Conservation (phyloP, 352 stramenopile genomes). For the Thalassiosira mediterranea region DNA sequence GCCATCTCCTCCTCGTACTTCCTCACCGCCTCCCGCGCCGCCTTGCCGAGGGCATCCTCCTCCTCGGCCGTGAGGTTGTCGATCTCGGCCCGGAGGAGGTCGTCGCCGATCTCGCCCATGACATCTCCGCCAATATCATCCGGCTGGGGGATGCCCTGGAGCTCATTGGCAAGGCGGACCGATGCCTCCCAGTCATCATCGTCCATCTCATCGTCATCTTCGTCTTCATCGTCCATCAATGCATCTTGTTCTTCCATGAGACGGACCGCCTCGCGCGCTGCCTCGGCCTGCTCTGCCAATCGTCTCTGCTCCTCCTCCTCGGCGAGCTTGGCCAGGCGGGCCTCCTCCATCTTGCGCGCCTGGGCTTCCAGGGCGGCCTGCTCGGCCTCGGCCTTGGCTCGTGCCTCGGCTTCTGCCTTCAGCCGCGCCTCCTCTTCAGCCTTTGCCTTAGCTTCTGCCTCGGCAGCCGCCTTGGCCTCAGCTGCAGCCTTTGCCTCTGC, state of each 20-base stretch:
- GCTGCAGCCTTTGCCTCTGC: constrained; percentile 16
- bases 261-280: constrained; percentile 17
- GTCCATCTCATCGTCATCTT: constrained; percentile 33
- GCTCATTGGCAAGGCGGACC: constrained; percentile 47
- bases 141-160: constrained; percentile 12
- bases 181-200: constrained; percentile 55
- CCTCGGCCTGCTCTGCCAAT: constrained; percentile 20
- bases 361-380: constrained; percentile 4
- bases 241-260: constrained; percentile 36
- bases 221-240: constrained; percentile 38
- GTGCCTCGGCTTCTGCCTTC: constrained; percentile 1
- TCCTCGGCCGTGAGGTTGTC: constrained; percentile 37
- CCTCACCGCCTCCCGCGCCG: constrained; percentile 41
- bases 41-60: constrained; percentile 38
- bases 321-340: not conserved
- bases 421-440: constrained; percentile 11
- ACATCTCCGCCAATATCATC: constrained; percentile 3
- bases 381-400: constrained; percentile 7
- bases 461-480: constrained; percentile 5
- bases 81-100: constrained; percentile 37
- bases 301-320: constrained; percentile 18
- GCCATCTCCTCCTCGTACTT: constrained; percentile 54
- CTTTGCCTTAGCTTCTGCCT: constrained; percentile 15
- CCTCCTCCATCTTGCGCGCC: constrained; percentile 9
- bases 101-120: constrained; percentile 23